Conservation (phyloP, 108 stramenopile genomes). For the Skeletonema grethae region DNA sequence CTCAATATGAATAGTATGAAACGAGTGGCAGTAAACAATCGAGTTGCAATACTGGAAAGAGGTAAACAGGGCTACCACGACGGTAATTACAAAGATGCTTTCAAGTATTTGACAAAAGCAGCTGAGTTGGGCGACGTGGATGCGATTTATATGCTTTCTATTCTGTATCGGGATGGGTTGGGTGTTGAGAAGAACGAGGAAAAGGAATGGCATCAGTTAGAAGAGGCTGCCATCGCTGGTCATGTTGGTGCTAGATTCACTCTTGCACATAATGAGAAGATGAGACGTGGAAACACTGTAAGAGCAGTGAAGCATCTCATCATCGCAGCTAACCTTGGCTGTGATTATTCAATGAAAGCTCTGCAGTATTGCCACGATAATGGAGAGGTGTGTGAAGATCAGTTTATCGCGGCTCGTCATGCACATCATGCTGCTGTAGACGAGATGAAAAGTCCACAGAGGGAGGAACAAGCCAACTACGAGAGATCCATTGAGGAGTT, state of each 20-base stretch:
- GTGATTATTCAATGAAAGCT: not conserved
- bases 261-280: not conserved
- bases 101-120: not conserved
- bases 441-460: not conserved
- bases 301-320: conserved; percentile 5
- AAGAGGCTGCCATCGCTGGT: not conserved
- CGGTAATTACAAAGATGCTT: no score
- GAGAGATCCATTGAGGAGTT: no score
- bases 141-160: not conserved
- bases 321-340: conserved; percentile 1
- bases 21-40: no score
- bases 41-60: no score
- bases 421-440: not conserved
- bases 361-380: not conserved
- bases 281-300: not conserved
- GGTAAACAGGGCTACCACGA: no score
- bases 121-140: conserved; percentile 8
- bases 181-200: not conserved
- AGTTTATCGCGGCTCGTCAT: not conserved
- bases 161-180: not conserved
- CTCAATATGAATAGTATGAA: no score
- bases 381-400: not conserved
- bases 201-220: not conserved
- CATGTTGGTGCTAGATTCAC: not conserved
- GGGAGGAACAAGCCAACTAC: not conserved